Conservation (phyloP, 2,329 filamentous ascomycete species). For the Exophiala sp. region DNA sequence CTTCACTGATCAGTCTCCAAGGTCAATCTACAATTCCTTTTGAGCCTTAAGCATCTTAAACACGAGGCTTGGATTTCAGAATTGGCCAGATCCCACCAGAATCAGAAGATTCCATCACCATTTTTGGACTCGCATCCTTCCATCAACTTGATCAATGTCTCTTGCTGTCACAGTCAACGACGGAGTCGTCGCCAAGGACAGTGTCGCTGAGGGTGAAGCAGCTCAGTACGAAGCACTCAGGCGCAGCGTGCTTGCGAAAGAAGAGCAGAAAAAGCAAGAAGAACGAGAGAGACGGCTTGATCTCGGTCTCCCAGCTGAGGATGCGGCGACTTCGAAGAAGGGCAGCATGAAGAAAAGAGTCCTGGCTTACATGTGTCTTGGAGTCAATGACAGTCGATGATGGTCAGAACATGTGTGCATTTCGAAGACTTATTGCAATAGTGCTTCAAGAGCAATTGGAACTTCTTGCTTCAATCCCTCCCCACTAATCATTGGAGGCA, state of each 20-base stretch:
- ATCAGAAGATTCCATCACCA: no score
- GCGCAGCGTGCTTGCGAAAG: slow-evolving; percentile 3
- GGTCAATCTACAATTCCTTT: no score
- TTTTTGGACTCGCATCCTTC: neutral
- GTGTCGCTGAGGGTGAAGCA: slow-evolving; percentile 8
- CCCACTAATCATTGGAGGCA: no score
- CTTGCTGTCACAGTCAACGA: slow-evolving; percentile 4
- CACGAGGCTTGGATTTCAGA: no score
- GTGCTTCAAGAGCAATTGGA: no score
- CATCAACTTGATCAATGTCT: neutral
- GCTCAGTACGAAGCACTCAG: slow-evolving; percentile 13
- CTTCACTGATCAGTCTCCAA: no score
- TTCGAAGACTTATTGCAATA: no score
- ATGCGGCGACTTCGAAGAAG: neutral
- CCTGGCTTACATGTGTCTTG: neutral
- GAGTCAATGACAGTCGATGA: neutral
- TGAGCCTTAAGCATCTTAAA: no score
- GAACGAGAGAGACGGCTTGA: slow-evolving; percentile 7
- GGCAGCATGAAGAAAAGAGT: neutral
- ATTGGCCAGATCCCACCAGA: no score
- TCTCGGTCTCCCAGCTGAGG: slow-evolving; percentile 6
- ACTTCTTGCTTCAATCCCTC: no score
- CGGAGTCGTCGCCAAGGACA: slow-evolving; percentile 7
- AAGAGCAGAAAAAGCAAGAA: slow-evolving; percentile 8
- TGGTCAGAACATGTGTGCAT: neutral